These are phyloP conservation scores for Carex pumila DNA, from an alignment of 176 grass and related monocot species.

Conservation along the genomic window DNA sequence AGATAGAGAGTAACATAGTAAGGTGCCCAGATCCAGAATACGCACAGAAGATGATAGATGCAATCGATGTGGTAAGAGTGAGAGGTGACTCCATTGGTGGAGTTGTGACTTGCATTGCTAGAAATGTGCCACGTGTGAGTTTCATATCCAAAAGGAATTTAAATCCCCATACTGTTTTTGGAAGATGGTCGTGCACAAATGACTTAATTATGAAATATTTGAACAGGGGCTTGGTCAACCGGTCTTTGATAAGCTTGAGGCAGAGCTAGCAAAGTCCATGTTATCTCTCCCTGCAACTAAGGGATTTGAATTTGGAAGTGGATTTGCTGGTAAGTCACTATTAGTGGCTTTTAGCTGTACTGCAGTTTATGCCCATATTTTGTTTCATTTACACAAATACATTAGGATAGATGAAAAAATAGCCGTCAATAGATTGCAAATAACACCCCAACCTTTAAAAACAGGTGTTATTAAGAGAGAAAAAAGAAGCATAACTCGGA, in stretches of 20 bases:
- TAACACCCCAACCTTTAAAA: background rate
- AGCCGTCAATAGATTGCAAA: background rate
- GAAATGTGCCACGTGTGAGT: constrained; percentile 96
- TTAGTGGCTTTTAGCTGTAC: background rate
- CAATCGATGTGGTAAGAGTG: constrained; percentile 78
- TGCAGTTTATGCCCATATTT: background rate
- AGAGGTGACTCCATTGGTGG: constrained; percentile 92
- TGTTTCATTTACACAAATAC: background rate
- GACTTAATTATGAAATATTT: constrained; percentile 18
- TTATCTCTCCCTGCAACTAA: constrained; percentile 98
- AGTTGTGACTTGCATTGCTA: constrained; percentile 89
- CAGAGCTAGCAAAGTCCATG: constrained; percentile 86
- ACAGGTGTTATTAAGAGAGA: background rate
- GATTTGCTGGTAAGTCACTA: constrained; percentile 65
- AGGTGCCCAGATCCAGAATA: constrained; percentile 96
- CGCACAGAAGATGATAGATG: constrained; percentile 93
- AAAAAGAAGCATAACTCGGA: background rate
- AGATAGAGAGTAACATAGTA: constrained; percentile 96
- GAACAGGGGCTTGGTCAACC: constrained; percentile 81
- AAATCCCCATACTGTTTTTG: background rate
- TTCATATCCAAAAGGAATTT: constrained; percentile 10
- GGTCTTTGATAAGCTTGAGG: constrained; percentile 99
- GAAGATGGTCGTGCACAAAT: background rate
- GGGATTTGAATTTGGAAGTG: constrained; percentile 97
- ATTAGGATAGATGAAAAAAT: background rate